Percentiles rank a stretch among this genome's conserved stretches.
Evolutionary conservation across 768 basidiomycete genomes (phyloP).

Genomic region (Boletus reticulatus): DNA sequence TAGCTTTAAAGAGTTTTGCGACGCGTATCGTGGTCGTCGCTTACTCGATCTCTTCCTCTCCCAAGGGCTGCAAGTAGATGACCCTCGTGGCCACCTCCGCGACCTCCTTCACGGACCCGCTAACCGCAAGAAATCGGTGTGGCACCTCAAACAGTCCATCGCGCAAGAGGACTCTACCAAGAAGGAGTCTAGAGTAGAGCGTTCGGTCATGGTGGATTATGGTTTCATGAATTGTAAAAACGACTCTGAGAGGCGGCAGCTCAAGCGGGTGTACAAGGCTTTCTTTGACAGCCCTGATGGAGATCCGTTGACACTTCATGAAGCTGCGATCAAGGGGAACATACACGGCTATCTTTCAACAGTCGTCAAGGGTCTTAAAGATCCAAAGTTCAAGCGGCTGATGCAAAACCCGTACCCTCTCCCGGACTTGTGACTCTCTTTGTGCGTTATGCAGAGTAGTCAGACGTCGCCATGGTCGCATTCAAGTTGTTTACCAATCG

Average conservation of each 20-base stretch:
- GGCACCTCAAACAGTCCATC: background rate
- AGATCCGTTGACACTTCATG: background rate
- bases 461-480: no score
- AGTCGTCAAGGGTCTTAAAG: background rate
- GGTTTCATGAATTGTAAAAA: slow-evolving; percentile 3
- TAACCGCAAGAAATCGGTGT: background rate
- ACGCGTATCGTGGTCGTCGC: background rate
- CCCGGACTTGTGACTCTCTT: background rate
- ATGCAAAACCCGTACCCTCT: slow-evolving; percentile 1
- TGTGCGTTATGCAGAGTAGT: no score
- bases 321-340: background rate
- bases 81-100: background rate
- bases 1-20: slow-evolving; percentile 1
- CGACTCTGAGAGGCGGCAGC: background rate
- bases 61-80: background rate
- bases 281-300: background rate
- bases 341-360: background rate
- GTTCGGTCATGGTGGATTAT: background rate
- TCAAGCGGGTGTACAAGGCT: background rate
- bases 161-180: background rate
- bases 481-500: no score
- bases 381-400: background rate
- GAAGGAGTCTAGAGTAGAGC: background rate
- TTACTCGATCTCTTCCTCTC: background rate
- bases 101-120: background rate